These are phyloP conservation scores for Dictyostelium discoideum DNA, from an alignment of 78 protist species.

Conservation along the genomic window dicty_2.7 NC_007091.3:592501-593000, in stretches of 20 bases:
- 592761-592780: not conserved
- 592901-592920: not conserved
- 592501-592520: not conserved
- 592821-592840: too few relatives aligned
- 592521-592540: not conserved
- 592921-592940: not conserved
- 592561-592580: constrained; percentile 22
- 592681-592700: not conserved
- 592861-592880: not conserved
- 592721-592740: not conserved
- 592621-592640: constrained; percentile 47
- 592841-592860: not conserved
- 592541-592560: constrained; percentile 15
- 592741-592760: not conserved
- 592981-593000: not conserved
- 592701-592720: not conserved
- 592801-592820: too few relatives aligned
- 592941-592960: not conserved
- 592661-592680: not conserved
- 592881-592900: too few relatives aligned
- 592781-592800: not conserved
- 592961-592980: not conserved
- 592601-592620: constrained; percentile 52
- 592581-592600: not conserved
- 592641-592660: constrained; percentile 25